Evolutionary conservation across 768 basidiomycete species (phyloP).

Genomic region (Trichaptum fuscoviolaceum): DNA sequence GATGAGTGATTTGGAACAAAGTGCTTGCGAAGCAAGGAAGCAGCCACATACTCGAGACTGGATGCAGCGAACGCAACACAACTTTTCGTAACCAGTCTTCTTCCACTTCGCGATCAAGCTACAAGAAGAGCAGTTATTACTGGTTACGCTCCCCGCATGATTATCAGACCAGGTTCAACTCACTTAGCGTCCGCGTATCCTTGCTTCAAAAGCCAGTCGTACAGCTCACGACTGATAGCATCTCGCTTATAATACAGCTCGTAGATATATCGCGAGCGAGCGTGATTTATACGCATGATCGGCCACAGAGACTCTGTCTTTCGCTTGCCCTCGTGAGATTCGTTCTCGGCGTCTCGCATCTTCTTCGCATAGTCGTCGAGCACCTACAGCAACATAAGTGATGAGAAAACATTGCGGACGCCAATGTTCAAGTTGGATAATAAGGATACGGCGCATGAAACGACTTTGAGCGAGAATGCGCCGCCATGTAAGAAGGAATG

Average conservation of each 20-base stretch:
- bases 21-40: background rate
- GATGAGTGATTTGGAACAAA: background rate
- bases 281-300: slow-evolving; percentile 97
- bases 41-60: slow-evolving; percentile 67
- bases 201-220: slow-evolving; percentile 97
- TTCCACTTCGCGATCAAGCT: slow-evolving; percentile 99
- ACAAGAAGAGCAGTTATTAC: slow-evolving; percentile 7
- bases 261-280: slow-evolving; percentile 94
- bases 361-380: slow-evolving; percentile 98
- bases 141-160: background rate
- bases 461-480: background rate
- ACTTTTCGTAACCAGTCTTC: slow-evolving; percentile 96
- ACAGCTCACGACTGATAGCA: slow-evolving; percentile 85
- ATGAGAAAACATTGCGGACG: slow-evolving; percentile 11
- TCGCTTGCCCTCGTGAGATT: slow-evolving; percentile 97
- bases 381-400: slow-evolving; percentile 44
- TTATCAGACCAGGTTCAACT: slow-evolving; percentile 25
- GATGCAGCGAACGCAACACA: slow-evolving; percentile 95
- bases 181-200: slow-evolving; percentile 96
- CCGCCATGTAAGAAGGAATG: background rate
- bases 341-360: slow-evolving; percentile 99
- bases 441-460: background rate
- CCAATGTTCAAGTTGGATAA: background rate
- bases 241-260: slow-evolving; percentile 94
- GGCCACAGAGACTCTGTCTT: slow-evolving; percentile 93